Evolutionary conservation across 805 yeast genomes (phyloP).

Genomic region (Scheffersomyces stipitis): DNA sequence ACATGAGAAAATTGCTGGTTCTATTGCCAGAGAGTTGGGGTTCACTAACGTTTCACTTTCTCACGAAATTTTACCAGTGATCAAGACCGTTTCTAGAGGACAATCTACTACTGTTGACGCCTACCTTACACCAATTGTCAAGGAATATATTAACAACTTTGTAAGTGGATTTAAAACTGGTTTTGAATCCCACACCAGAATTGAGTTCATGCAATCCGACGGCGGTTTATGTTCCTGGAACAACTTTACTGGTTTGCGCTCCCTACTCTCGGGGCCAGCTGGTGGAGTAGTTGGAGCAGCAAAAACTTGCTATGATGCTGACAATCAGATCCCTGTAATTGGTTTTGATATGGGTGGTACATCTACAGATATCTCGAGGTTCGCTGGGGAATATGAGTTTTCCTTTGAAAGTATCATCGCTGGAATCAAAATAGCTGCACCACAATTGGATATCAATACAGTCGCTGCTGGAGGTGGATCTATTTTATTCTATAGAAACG

Average conservation of each 20-base stretch:
- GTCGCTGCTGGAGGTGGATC: constrained; percentile 90
- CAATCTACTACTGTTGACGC: constrained; percentile 85
- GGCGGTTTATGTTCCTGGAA: constrained; percentile 19
- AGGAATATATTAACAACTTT: constrained; percentile 61
- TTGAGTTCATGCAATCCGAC: constrained; percentile 20
- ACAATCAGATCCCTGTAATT: constrained; percentile 60
- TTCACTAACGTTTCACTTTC: constrained; percentile 70
- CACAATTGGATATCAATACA: constrained; percentile 78
- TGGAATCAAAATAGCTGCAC: constrained; percentile 79
- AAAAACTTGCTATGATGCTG: constrained; percentile 21
- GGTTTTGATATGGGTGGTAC: constrained; percentile 95
- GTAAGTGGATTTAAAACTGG: constrained; percentile 60
- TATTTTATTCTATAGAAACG: constrained; percentile 50
- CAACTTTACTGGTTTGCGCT: constrained; percentile 16
- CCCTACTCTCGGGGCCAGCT: constrained; percentile 22
- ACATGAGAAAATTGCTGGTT: constrained; percentile 50
- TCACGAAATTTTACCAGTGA: constrained; percentile 72
- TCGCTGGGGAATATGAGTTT: constrained; percentile 67
- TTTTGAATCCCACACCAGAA: constrained; percentile 21
- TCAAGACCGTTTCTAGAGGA: constrained; percentile 71
- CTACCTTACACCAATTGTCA: constrained; percentile 76
- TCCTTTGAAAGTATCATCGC: constrained; percentile 86
- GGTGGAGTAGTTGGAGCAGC: constrained; percentile 24
- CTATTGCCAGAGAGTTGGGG: constrained; percentile 62
- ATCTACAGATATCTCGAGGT: constrained; percentile 81